These are phyloP conservation scores for Shiraia sp. DNA, from an alignment of 2,329 filamentous ascomycete species.

Conservation along the genomic window DNA sequence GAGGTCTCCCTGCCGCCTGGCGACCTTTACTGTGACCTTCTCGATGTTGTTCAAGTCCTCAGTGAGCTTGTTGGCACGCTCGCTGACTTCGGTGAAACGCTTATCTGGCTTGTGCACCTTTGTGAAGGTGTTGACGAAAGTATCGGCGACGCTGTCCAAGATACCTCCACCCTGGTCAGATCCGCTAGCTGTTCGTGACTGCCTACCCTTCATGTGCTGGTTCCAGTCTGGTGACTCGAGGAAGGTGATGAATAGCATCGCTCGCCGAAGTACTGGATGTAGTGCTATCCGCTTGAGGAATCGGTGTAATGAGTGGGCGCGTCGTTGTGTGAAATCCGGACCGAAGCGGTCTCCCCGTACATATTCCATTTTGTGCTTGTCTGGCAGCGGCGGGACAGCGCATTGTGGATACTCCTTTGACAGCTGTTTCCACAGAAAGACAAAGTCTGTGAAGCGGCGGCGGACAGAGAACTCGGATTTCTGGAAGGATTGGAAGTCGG, in stretches of 20 bases:
- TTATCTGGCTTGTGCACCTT: conserved; percentile 95
- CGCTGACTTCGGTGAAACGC: conserved; percentile 90
- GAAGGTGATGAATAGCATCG: conserved; percentile 82
- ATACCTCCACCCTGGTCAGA: conserved; percentile 63
- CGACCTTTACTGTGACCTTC: conserved; percentile 91
- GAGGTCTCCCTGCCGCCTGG: conserved; percentile 82
- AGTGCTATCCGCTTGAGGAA: conserved; percentile 86
- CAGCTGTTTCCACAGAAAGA: conserved; percentile 92
- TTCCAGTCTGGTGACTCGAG: conserved; percentile 97
- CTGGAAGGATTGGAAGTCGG: conserved; percentile 91
- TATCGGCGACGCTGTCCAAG: conserved; percentile 94
- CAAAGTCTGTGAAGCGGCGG: conserved; percentile 95
- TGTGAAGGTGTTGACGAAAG: conserved; percentile 94
- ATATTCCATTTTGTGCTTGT: conserved; percentile 99
- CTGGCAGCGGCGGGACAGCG: conserved; percentile 90
- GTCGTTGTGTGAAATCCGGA: conserved; percentile 83
- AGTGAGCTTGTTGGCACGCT: conserved; percentile 86
- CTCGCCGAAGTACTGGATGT: conserved; percentile 85
- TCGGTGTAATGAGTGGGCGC: conserved; percentile 87
- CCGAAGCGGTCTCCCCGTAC: conserved; percentile 96
- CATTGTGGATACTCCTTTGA: conserved; percentile 85
- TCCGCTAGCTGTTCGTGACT: conserved; percentile 62
- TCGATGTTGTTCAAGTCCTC: conserved; percentile 92
- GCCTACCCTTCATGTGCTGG: conserved; percentile 83
- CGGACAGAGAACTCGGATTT: conserved; percentile 78